Percentiles rank a stretch among this genome's conserved stretches.
These are phyloP conservation scores for Dimocarpus longan DNA, from an alignment of 345 rosid species.

Conservation along the genomic window DNA sequence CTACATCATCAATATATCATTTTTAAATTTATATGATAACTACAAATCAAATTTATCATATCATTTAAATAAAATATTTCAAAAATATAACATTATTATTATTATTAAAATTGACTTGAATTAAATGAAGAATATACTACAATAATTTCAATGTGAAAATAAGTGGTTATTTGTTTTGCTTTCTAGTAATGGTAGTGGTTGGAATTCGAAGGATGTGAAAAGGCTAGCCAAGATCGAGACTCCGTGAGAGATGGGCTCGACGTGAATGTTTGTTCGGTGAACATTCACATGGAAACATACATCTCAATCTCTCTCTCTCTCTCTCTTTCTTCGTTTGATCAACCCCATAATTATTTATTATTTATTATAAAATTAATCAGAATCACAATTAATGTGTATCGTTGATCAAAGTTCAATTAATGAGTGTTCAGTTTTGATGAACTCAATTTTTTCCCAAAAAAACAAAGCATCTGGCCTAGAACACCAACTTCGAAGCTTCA, in stretches of 20 bases:
- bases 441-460: slow-evolving; percentile 7
- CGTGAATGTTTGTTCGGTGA: slow-evolving; percentile 74
- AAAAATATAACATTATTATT: no score
- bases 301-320: not conserved
- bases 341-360: slow-evolving; percentile 8
- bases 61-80: no score
- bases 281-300: slow-evolving; percentile 59
- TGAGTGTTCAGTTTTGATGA: not conserved
- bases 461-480: not conserved
- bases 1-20: no score
- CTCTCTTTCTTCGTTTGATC: slow-evolving; percentile 9
- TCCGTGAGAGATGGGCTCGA: slow-evolving; percentile 49
- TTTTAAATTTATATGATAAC: no score
- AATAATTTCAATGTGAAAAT: not conserved
- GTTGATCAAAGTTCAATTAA: slow-evolving; percentile 17
- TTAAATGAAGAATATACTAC: no score
- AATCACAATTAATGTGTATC: slow-evolving; percentile 25
- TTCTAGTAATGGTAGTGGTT: not conserved
- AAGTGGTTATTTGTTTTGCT: slow-evolving; percentile 29
- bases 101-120: no score
- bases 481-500: slow-evolving; percentile 18
- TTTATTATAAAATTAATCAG: slow-evolving; percentile 10
- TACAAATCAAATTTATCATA: no score
- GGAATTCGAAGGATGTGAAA: slow-evolving; percentile 36
- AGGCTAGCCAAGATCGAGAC: slow-evolving; percentile 41